Evolutionary conservation across 2,329 filamentous ascomycete genomes (phyloP).

Genomic region (Pseudocercospora cruenta): DNA sequence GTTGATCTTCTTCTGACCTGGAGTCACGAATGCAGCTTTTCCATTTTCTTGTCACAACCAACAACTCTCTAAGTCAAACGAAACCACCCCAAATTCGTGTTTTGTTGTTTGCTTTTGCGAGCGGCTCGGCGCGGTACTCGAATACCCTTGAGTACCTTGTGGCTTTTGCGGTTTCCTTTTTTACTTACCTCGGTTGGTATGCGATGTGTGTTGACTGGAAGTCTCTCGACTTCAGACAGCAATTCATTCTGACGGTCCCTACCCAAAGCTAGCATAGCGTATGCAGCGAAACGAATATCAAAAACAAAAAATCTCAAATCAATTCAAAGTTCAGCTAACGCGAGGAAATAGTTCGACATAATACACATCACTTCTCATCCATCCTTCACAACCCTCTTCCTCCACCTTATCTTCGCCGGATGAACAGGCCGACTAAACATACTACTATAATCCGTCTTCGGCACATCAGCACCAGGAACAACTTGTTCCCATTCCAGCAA

Average conservation of each 20-base stretch:
- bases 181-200: neutral
- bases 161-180: neutral
- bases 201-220: neutral
- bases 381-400: neutral
- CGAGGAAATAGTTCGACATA: too few relatives aligned
- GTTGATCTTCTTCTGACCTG: neutral
- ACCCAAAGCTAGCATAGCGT: constrained; percentile 3
- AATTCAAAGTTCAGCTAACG: too few relatives aligned
- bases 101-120: constrained; percentile 4
- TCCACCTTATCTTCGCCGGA: neutral
- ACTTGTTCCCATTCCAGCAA: constrained; percentile 78
- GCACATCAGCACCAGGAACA: constrained; percentile 69
- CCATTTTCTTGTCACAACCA: neutral
- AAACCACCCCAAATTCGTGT: neutral
- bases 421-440: constrained; percentile 49
- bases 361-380: too few relatives aligned
- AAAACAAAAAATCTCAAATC: neutral
- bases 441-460: constrained; percentile 68
- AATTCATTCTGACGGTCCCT: constrained; percentile 5
- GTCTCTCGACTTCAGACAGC: neutral
- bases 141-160: constrained; percentile 7
- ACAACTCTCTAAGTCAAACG: neutral
- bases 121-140: constrained; percentile 7
- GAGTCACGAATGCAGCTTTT: constrained; percentile 5
- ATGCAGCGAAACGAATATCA: neutral